These are phyloP conservation scores for Cladophialophora chaetospira DNA, from an alignment of 2,329 filamentous ascomycete genomes.

Conservation along the genomic window DNA sequence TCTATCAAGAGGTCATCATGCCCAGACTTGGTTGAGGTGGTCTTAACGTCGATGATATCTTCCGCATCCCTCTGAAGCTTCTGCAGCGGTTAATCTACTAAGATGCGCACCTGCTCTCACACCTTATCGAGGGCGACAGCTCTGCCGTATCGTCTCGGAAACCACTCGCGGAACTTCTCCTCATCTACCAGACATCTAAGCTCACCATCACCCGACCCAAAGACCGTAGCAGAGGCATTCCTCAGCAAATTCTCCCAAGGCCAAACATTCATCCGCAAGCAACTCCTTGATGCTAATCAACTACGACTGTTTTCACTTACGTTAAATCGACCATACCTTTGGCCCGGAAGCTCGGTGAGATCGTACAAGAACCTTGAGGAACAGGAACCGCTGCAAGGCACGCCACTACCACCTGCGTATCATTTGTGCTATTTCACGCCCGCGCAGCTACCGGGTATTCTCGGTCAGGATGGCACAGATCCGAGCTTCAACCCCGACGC, in stretches of 20 bases:
- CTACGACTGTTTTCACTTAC: slow-evolving; percentile 63
- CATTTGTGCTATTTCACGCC: slow-evolving; percentile 68
- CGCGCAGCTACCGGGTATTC: slow-evolving; percentile 53
- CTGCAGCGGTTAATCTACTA: not conserved
- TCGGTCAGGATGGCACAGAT: slow-evolving; percentile 65
- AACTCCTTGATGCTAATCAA: slow-evolving; percentile 64
- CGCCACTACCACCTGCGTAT: slow-evolving; percentile 60
- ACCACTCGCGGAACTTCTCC: slow-evolving; percentile 11
- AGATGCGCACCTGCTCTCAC: slow-evolving; percentile 5
- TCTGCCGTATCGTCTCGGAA: not conserved
- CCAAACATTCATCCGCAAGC: slow-evolving; percentile 48
- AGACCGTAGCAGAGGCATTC: slow-evolving; percentile 37
- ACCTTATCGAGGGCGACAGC: not conserved
- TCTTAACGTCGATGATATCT: not conserved
- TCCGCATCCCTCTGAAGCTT: not conserved
- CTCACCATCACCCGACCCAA: slow-evolving; percentile 17
- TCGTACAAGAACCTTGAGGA: slow-evolving; percentile 39
- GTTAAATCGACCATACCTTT: slow-evolving; percentile 53
- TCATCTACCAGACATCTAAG: slow-evolving; percentile 5
- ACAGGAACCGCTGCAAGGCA: slow-evolving; percentile 46
- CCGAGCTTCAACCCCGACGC: slow-evolving; percentile 59
- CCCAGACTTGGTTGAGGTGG: too few species aligned
- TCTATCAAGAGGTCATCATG: too few species aligned
- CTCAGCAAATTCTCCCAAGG: slow-evolving; percentile 46
- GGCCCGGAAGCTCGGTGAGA: slow-evolving; percentile 41